Conservation (phyloP, 441 rosid genomes). For the Eutrema salsugineum region DNA sequence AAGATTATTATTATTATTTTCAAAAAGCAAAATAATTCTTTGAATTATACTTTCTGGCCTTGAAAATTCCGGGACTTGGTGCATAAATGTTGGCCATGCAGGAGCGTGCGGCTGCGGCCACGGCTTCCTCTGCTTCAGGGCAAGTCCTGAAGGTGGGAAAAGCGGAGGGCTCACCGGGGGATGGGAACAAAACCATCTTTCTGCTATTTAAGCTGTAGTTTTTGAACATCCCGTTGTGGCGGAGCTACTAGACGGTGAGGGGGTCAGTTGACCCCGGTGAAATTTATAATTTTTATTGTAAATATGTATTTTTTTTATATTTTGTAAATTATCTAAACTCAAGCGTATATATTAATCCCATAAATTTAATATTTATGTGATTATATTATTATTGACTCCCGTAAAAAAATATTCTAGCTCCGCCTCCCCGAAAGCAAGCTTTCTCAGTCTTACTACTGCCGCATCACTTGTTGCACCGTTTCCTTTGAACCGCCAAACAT, state of each 20-base stretch:
- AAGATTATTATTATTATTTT: no score
- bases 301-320: no score
- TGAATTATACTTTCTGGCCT: constrained; percentile 47
- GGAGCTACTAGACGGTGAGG: no score
- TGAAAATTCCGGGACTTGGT: constrained; percentile 34
- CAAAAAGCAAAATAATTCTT: no score
- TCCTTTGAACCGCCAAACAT: constrained; percentile 22
- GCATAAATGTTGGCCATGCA: constrained; percentile 46
- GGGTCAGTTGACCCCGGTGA: no score
- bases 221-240: constrained; percentile 18
- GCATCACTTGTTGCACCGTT: constrained; percentile 15
- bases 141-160: constrained; percentile 47
- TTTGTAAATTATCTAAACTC: no score
- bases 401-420: no score
- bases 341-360: no score
- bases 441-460: constrained; percentile 23
- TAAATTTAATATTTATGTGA: no score
- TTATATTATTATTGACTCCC: no score
- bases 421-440: constrained; percentile 14
- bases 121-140: constrained; percentile 48
- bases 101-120: constrained; percentile 41
- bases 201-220: constrained; percentile 19
- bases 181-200: constrained; percentile 34
- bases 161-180: constrained; percentile 56
- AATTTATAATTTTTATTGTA: no score